phyloP scores from a whole-genome alignment of 2,329 filamentous ascomycete genomes.

The Magnaporthiopsis poae region DNA sequence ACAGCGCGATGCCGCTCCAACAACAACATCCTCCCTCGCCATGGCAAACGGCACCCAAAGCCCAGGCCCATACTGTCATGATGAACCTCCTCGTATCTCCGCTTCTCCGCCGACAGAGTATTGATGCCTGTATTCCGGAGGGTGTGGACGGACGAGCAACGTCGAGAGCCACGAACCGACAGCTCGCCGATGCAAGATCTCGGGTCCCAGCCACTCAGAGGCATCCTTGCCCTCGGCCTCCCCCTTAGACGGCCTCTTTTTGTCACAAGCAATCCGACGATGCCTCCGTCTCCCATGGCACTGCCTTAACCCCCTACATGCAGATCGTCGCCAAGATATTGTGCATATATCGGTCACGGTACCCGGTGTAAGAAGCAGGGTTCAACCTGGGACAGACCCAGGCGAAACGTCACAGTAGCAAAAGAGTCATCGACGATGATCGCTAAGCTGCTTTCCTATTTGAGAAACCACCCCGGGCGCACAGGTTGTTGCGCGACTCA shows the following conservation, averaged over 20 bases:
- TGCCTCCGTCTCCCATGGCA: background rate
- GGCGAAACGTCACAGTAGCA: no score
- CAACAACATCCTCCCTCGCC: no score
- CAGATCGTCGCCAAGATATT: background rate
- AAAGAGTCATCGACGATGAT: background rate
- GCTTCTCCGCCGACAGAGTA: no score
- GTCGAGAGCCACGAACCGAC: background rate
- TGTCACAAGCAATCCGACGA: no score
- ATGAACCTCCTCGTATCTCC: no score
- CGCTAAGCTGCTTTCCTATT: background rate
- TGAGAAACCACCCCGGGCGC: no score
- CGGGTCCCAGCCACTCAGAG: background rate
- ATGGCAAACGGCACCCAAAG: no score
- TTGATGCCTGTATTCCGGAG: no score
- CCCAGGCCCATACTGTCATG: no score
- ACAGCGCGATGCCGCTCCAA: no score
- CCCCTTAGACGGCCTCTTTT: background rate
- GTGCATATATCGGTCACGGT: background rate
- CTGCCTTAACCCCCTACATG: background rate
- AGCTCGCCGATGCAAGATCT: background rate
- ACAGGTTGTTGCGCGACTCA: no score
- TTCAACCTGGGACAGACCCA: background rate
- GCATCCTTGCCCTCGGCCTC: background rate
- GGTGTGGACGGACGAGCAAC: background rate
- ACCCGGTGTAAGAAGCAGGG: background rate